Evolutionary conservation across 83 land plant species (phyloP), one percentile per base, ranked within the genome.

Genomic region (Diphasiastrum complanatum): DNA sequence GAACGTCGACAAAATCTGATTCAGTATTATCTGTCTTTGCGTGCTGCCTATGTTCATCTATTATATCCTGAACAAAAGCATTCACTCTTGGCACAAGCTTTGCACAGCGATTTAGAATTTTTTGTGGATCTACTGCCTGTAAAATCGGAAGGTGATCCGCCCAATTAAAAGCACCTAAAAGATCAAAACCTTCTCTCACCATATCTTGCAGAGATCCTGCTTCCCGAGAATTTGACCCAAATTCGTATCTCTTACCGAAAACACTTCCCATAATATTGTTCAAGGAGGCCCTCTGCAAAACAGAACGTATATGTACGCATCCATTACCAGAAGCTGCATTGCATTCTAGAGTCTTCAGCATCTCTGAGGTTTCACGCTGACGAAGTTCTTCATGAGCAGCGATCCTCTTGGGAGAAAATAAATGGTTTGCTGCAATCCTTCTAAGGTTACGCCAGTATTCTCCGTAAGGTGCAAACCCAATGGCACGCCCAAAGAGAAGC

Each of bases 1-100:
- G 48, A 32, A 78, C 84, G 33, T 84, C 81, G 1, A 84, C 84
- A 29, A 84, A 84, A 64, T 84, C 87, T 18, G 58, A 58, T 18
- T 23, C 54, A 0, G 22, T 41, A 34, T 19, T 22, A 29, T 31
- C 67, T 0, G 31, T 11, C 4, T 8, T 1, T 11, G 0, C 2
- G 38, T 27, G 4, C 1, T 29, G 37, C 5, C 72, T 33, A 36
- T 64, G 72, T 46, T 69, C 72, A 12, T 69, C 60, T 41, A 77
- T 77, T 14, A 77, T 66, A 10, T 41, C 24, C 47, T 61, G 53
- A 5, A 77, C 79, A n/a, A 73, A 77, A 0, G 19, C 22, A 19
- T 36, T 26, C 20, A 77, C 80, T 3, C 50, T 20, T 3, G 78
- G 73, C 12, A 77, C 79, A 0, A 77, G 66, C 29, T 43, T 20